A percentile compares a stretch with the other conserved stretches of the same genome.
phyloP scores from a whole-genome alignment of 768 basidiomycete genomes.

The Leccinum variicolor region DNA sequence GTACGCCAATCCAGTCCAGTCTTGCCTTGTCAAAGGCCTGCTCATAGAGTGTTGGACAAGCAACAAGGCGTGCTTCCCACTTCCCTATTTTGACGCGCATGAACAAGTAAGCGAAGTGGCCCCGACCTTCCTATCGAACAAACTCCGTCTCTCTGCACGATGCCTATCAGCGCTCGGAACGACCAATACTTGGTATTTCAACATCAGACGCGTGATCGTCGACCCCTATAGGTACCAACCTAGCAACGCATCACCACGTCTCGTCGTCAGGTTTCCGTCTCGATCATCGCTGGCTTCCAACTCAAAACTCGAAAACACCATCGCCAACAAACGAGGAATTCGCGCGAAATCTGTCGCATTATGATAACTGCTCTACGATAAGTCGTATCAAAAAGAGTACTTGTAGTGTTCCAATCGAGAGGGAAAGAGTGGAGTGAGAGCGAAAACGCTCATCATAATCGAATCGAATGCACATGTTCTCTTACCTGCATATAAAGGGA shows the following conservation, averaged over 20 bases:
- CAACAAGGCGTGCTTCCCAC: too few relatives aligned
- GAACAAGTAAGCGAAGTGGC: too few relatives aligned
- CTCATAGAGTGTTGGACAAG: too few relatives aligned
- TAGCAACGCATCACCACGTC: neutral
- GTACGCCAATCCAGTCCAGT: too few relatives aligned
- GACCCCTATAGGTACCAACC: neutral
- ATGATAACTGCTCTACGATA: slow-evolving; percentile 22
- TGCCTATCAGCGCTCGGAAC: too few relatives aligned
- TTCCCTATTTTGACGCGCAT: too few relatives aligned
- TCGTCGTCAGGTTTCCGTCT: neutral
- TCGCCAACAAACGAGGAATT: neutral
- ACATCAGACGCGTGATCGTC: too few relatives aligned
- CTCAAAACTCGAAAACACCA: neutral
- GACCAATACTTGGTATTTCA: too few relatives aligned
- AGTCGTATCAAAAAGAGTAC: slow-evolving; percentile 23
- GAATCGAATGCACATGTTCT: slow-evolving; percentile 14
- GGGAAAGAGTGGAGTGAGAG: neutral
- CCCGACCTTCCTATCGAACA: too few relatives aligned
- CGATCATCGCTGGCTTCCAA: neutral
- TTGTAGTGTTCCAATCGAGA: slow-evolving; percentile 21
- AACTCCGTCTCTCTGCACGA: too few relatives aligned
- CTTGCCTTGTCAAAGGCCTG: too few relatives aligned
- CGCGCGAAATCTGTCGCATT: slow-evolving; percentile 24
- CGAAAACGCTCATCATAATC: neutral
- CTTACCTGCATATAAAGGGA: slow-evolving; percentile 27